Conservation (phyloP, 2,329 filamentous ascomycete genomes). For the Apiospora malaysiana region DNA sequence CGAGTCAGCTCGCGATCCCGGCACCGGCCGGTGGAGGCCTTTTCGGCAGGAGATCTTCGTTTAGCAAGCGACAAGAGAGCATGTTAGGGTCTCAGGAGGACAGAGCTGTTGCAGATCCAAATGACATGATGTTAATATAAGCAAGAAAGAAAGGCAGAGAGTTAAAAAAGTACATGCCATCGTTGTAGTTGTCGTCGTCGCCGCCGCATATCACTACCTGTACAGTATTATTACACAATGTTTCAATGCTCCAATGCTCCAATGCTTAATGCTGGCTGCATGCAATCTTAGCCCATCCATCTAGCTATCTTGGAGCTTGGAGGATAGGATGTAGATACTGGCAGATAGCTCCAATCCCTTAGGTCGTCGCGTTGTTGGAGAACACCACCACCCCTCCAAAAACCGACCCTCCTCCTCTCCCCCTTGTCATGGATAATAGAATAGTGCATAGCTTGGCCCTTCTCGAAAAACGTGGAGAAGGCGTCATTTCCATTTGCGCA, state of each 20-base stretch:
- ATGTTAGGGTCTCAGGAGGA: constrained; percentile 19
- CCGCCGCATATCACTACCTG: constrained; percentile 6
- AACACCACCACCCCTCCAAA: constrained; percentile 17
- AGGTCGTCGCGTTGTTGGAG: constrained; percentile 6
- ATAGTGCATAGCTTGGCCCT: constrained; percentile 21
- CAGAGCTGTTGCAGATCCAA: constrained; percentile 16
- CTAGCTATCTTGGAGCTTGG: neutral
- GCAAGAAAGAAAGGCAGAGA: too few relatives aligned
- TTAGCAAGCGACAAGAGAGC: constrained; percentile 22
- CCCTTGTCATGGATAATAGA: neutral
- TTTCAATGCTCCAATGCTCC: constrained; percentile 6
- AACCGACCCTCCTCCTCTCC: neutral
- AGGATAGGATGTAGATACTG: neutral
- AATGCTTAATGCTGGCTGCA: constrained; percentile 1
- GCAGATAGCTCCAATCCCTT: neutral
- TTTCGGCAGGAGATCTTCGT: constrained; percentile 26
- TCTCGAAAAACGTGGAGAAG: constrained; percentile 21
- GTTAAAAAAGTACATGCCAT: constrained; percentile 2
- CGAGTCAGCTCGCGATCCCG: constrained; percentile 28
- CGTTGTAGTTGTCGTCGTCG: neutral
- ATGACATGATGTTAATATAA: constrained; percentile 22
- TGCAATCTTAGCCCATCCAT: constrained; percentile 5
- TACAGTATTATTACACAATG: neutral
- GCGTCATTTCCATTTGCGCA: constrained; percentile 23
- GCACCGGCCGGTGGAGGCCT: constrained; percentile 24